Evolutionary conservation across 148 eudicot species (phyloP), one percentile per base, ranked within the genome.

Genomic region (Amaranthus hypochondriacus): DNA sequence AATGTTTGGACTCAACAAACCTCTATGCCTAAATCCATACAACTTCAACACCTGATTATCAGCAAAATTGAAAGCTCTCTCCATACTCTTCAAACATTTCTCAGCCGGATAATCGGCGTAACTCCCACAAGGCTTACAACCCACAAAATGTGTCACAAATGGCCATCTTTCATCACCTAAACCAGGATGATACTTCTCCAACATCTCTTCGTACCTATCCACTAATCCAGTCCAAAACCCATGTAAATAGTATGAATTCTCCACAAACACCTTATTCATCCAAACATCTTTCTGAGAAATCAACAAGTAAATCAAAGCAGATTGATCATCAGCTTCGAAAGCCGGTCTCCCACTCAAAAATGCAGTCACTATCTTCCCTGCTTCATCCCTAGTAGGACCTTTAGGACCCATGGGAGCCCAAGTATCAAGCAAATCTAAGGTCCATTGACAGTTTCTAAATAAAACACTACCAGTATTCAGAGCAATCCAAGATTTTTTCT

Each of bases 91-190:
- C 89, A 93, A 83, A 75, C 98, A 93, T 87, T 84, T 87, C 85
- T 90, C 90, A 2, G 85, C 91, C 0, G 92, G 85, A 75, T 90
- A 89, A 85, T 93, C 98, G 49, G 92, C 92, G 69, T 87, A 93
- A 74, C 97, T 89, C 64, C 89, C 94, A 80, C 96, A 92, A 48
- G 98, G 98, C 83, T 92, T 92, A 72, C 98, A 92, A 21, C 98
- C 98, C 68, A 90, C 96, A 58, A 92, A 90, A 86, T 92, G 96
- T 0, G 97, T 92, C 71, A 86, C 90, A 57, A 92, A 89, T 4
- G 92, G 97, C 95, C 97, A 92, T 82, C 92, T 92, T 83, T 90
- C 97, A 56, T 92, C 97, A 6, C 96, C 97, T 74, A 87, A 80
- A 9, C 97, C 97, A 0, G 97, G 93, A 67, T 87, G 88, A 57